Base-by-base conservation (phyloP, 352 stramenopile genomes). In the Phytophthora megakarya region DNA sequence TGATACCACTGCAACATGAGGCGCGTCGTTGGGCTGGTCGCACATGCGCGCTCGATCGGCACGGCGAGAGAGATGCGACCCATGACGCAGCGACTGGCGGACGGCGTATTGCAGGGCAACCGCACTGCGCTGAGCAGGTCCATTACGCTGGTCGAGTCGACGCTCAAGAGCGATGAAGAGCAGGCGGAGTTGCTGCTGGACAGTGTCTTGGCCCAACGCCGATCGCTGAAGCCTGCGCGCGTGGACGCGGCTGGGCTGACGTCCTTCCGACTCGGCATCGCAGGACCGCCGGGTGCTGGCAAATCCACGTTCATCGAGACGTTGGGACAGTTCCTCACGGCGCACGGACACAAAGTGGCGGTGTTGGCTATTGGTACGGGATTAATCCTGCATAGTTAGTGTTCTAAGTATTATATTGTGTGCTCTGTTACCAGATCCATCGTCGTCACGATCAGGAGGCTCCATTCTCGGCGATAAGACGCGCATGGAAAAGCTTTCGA, bases 381-480 rank as follows among this genome's bases (percentile, higher is more conserved):
- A 15, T 35, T 11, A 12, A 13, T 15, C 13, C 43, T 55, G n/a
- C 16, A 42, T 8, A 38, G 8, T 49, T 28, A 22, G 5, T 19
- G 4, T 3, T 9, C 43, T 37, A 50, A 38, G 21, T 39, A 48
- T 52, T 16, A 22, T 39, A 48, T 52, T 16, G 18, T 22, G 12
- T 70, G 32, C 18, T 49, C 21, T 52, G 23, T 33, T 33, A 11
- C 9, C 35, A 84, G 97, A 99, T 85, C 97, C 97, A 37, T 98
- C 95, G n/a, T 98, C 93, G 3, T 90, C 86, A 35, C 73, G 93
- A 22, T 98, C 92, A 7, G 97, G 97, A 12, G 97, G 97, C 12
- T 98, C 93, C 23, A 98, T 99, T 54, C 78, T 99, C 5, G 97
- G 97, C 18, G 97, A 99, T 73, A 99, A 99, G 67, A 99, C 97